Evolutionary conservation across 768 basidiomycete species (phyloP), one percentile per base, ranked within the genome.

Genomic region (Russula foetens): DNA sequence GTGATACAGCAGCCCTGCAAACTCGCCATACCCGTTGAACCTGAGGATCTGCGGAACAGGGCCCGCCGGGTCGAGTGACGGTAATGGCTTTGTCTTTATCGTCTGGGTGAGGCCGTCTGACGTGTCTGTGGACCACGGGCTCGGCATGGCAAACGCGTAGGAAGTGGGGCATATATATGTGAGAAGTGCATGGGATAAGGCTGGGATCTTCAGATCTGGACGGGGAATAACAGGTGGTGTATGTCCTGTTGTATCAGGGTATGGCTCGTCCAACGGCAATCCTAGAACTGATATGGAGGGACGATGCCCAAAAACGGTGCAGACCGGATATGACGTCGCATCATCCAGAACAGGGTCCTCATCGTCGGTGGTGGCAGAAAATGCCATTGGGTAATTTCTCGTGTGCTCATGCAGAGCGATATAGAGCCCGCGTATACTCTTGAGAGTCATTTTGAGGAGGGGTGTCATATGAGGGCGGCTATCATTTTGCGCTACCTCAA

Each of bases 1-100:
- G 65, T 84, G 81, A 66, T 83, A 87, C 69, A 87, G 72, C 70
- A 90, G 84, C 1, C 77, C 78, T 0, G 75, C 67, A 55, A 74
- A 76, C 15, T 73, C 70, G 33, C 64, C 62, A 28, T 48, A 44
- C 44, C 65, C 66, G 44, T 68, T 64, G 71, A 69, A 84, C 80
- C 59, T 69, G 70, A 62, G 55, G 11, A 60, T 47, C 23, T 39
- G 21, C 31, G 19, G 19, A 47, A 31, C 39, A n/a, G n/a, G n/a
- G n/a, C n/a, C 57, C 65, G 4, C 46, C n/a, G n/a, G n/a, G 64
- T 21, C 67, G 9, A 50, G 28, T 17, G 56, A 57, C n/a, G 56
- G 56, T 11, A 38, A 48, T 15, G 55, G 55, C 46, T 39, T 56
- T 8, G 26, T 23, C 44, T n/a, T n/a, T n/a, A 55, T 46, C 3